Base-by-base conservation (phyloP, 805 yeast genomes). In the Barnettozyma wickerhamii region DNA sequence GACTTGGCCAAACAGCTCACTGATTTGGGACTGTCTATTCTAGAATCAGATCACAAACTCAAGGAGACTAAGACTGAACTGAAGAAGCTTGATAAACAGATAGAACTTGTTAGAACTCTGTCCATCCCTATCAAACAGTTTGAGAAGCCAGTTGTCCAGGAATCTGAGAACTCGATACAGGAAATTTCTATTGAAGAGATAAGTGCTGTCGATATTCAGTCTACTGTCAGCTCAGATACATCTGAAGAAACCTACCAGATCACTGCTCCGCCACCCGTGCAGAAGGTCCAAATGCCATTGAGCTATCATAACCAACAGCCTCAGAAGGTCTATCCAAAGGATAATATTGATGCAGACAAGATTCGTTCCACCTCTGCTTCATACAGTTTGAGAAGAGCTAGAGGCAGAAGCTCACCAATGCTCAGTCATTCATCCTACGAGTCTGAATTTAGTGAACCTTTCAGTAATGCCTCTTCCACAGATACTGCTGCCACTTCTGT, bases 351-450 rank as follows among this genome's bases (percentile, higher is more conserved):
- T n/a, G 46, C 49, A 14, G 58, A 53, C 3, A 37, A 32, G 1
- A 48, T 51, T 12, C 51, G 51, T 26, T 36, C 38, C 10, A 6
- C 30, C 3, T 33, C 43, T 7, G 27, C 29, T 4, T 35, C 47
- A 4, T 33, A 38, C 14, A 24, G 24, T 6, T 33, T 34, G n/a
- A 33, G 19, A 17, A 21, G 42, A 13, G 34, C 20, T 7, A 34
- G 38, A 10, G 34, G 26, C 10, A 31, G 33, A 15, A 19, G 17
- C 0, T 48, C 57, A 2, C 54, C 54, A 31, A 10, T 44, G 13
- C 7, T 45, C 19, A 51, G 56, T 30, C 54, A 54, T 10, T 50
- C 58, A 6, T 53, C 58, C 24, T 46, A 55, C 29, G 53, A 51
- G 12, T 49, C 59, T 10, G 55, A 43, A 24, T 13, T 51, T 6